Percentiles rank a stretch among this genome's conserved stretches.
Conservation (phyloP, 371 early-diverging fungal species). For the Funneliformis caledonium region DNA sequence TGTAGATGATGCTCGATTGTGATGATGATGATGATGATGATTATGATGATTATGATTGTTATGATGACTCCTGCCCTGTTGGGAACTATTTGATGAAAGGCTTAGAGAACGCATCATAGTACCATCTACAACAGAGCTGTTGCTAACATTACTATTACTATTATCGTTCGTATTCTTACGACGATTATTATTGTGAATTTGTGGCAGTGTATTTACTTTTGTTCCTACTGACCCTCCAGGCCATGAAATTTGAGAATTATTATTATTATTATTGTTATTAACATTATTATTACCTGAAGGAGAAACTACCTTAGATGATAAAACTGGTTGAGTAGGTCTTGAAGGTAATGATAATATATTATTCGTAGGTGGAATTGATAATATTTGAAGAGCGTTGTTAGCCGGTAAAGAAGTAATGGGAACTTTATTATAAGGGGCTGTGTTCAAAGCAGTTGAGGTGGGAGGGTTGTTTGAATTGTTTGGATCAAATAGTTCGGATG, state of each 20-base stretch:
- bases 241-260: not conserved
- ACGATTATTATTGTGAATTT: constrained; percentile 1
- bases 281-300: not conserved
- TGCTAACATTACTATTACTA: constrained; percentile 6
- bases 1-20: constrained; percentile 13
- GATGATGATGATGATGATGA: not conserved
- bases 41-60: not conserved
- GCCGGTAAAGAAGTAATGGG: not conserved
- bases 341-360: not conserved
- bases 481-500: constrained; percentile 37
- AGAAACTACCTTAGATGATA: not conserved
- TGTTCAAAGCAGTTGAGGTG: not conserved
- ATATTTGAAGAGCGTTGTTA: not conserved
- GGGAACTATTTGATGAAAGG: constrained; percentile 18
- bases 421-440: not conserved
- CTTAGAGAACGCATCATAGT: constrained; percentile 35
- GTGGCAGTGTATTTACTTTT: not conserved
- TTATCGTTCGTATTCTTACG: not conserved
- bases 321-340: not conserved
- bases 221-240: not conserved
- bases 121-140: constrained; percentile 18
- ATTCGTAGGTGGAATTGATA: not conserved
- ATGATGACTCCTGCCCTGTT: not conserved
- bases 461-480: constrained; percentile 6
- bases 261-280: not conserved